Evolutionary conservation across 2,329 filamentous ascomycete genomes (phyloP), one percentile per base, ranked within the genome.

Genomic region (Epichloe brachyelytri): DNA sequence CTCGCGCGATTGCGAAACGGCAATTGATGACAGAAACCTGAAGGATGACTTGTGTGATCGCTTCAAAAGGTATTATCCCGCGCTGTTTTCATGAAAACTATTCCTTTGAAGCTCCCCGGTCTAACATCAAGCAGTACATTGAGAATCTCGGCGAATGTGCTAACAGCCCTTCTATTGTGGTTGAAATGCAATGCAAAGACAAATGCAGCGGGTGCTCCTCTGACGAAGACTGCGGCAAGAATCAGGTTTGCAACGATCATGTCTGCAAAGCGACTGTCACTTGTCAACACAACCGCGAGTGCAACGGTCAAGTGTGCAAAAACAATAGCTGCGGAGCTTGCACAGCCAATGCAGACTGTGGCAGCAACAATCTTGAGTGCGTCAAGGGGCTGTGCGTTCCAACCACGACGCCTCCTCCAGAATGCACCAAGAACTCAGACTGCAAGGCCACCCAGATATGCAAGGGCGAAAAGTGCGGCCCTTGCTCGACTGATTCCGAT

Each of bases 341-440:
- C 22, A 48, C 47, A 26, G 36, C 43, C 22, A 48, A 39, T n/a
- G 10, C 39, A n/a, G 40, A 52, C 19, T 54, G 52, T 41, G 52
- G 22, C 7, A 22, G 43, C 22, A 36, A 37, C 17, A 41, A 46
- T 17, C 50, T 52, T 4, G 43, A 54, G 34, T 54, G 52, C 38
- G 39, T 36, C 38, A 20, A 48, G 19, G 52, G 52, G 33, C 40
- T 47, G 2, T 54, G 52, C 40, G 43, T 52, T 36, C 46, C 52
- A 26, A 48, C 30, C n/a, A 47, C 22, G 15, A 40, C 12, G 19
- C 50, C 46, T 30, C 46, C 50, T 19, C 50, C 46, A 19, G 48
- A 50, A 37, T 54, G 52, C 46, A 52, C 50, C 46, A 54, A 51
- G 47, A 54, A 52, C 46, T 34, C 52, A 20, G 52, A 54, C 43